phyloP scores from a whole-genome alignment of 2,329 filamentous ascomycete genomes.

The Claviceps citrina region DNA sequence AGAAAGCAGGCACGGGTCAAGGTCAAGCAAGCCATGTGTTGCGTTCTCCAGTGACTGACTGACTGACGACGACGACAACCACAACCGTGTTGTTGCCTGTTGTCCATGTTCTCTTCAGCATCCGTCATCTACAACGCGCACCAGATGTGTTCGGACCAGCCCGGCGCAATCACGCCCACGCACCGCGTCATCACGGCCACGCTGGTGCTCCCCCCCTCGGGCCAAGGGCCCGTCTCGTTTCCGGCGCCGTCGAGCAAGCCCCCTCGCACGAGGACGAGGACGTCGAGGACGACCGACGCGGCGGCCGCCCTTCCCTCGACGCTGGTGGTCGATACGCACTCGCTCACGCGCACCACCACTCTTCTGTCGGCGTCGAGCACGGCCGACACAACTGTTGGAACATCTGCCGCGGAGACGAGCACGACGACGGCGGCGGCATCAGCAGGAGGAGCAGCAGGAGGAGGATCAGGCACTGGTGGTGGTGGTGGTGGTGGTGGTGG shows the following conservation, averaged over 20 bases:
- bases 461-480: no score
- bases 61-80: no score
- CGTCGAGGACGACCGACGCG: neutral
- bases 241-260: slow-evolving; percentile 10
- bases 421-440: neutral
- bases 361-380: neutral
- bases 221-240: slow-evolving; percentile 15
- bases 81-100: no score
- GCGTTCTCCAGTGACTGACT: no score
- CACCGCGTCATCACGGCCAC: slow-evolving; percentile 44
- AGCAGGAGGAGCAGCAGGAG: slow-evolving; percentile 7
- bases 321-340: slow-evolving; percentile 5
- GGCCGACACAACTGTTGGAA: neutral
- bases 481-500: slow-evolving; percentile 5
- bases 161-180: slow-evolving; percentile 38
- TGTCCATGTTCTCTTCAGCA: slow-evolving; percentile 23
- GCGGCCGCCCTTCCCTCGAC: slow-evolving; percentile 1
- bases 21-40: no score
- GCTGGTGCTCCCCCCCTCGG: slow-evolving; percentile 22
- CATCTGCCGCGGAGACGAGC: slow-evolving; percentile 4
- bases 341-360: neutral
- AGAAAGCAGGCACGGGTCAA: no score
- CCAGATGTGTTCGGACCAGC: slow-evolving; percentile 39
- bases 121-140: slow-evolving; percentile 33
- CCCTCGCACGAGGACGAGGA: neutral